Evolutionary conservation across 352 stramenopile genomes (phyloP).

Genomic region (Peronosclerospora sorghi): DNA sequence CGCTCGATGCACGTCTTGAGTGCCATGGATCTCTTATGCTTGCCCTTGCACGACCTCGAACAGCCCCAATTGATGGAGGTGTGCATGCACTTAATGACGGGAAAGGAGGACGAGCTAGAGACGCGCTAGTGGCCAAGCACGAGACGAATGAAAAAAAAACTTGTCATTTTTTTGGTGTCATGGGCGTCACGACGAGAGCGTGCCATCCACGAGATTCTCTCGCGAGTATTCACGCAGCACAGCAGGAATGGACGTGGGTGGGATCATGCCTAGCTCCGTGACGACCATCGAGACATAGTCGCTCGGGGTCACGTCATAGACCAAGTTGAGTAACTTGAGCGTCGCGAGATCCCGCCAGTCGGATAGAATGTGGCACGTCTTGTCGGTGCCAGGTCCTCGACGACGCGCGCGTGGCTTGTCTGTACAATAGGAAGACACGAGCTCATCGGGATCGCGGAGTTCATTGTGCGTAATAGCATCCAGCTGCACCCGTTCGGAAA

Average conservation of each 20-base stretch:
- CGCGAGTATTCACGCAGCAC: constrained; percentile 91
- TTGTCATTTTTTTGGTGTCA: constrained; percentile 5
- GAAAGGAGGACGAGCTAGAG: constrained; percentile 24
- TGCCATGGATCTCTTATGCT: constrained; percentile 66
- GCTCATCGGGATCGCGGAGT: constrained; percentile 89
- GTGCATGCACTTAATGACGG: constrained; percentile 43
- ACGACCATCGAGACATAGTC: constrained; percentile 95
- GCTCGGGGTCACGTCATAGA: constrained; percentile 94
- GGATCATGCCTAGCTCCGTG: constrained; percentile 96
- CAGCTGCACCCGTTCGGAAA: constrained; percentile 92
- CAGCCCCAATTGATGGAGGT: constrained; percentile 55
- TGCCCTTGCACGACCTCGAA: constrained; percentile 51
- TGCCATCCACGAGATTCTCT: constrained; percentile 41
- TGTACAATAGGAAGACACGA: constrained; percentile 51
- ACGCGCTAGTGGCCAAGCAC: background rate
- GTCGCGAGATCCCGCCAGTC: constrained; percentile 68
- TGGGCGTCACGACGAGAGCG: constrained; percentile 10
- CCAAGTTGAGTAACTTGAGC: constrained; percentile 80
- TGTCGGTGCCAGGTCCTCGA: constrained; percentile 3
- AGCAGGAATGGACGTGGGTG: constrained; percentile 94
- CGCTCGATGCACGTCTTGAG: constrained; percentile 35
- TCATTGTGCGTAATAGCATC: constrained; percentile 98
- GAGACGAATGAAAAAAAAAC: constrained; percentile 4
- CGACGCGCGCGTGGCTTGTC: constrained; percentile 34
- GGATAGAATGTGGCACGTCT: constrained; percentile 54